phyloP scores from a whole-genome alignment of 2,329 filamentous ascomycete species.

The Phaeophleospora eucalypticola region DNA sequence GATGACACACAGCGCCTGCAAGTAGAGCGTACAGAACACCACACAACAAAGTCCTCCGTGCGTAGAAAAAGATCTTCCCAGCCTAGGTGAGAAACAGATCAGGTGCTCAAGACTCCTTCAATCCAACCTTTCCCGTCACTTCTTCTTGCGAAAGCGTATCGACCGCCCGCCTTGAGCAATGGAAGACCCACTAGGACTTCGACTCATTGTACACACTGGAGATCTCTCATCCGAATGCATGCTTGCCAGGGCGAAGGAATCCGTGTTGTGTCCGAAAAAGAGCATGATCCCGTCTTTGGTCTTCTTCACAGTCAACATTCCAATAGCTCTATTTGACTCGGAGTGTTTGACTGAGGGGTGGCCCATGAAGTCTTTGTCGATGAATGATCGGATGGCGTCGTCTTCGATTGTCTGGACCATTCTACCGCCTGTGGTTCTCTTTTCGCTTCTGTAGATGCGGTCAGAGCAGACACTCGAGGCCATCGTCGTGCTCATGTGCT shows the following conservation, averaged over 20 bases:
- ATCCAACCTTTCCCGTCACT: constrained; percentile 2
- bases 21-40: no score
- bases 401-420: constrained; percentile 51
- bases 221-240: constrained; percentile 75
- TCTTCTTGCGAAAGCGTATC: constrained; percentile 17
- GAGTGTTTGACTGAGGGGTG: constrained; percentile 81
- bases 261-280: constrained; percentile 95
- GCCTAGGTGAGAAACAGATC: not conserved
- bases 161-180: constrained; percentile 31
- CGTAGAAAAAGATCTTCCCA: no score
- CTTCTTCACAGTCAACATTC: constrained; percentile 86
- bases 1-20: no score
- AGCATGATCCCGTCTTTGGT: constrained; percentile 70
- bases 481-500: constrained; percentile 96
- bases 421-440: constrained; percentile 56
- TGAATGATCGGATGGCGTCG: constrained; percentile 70
- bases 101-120: not conserved
- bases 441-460: constrained; percentile 66
- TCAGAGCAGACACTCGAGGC: constrained; percentile 84
- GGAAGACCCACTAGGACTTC: constrained; percentile 53
- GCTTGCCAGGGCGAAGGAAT: constrained; percentile 76
- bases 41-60: no score
- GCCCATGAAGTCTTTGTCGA: constrained; percentile 85
- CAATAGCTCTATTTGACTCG: constrained; percentile 80
- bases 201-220: constrained; percentile 84